Base-by-base conservation (phyloP, 495 filamentous ascomycete species). In the Tuber calosporum region DNA sequence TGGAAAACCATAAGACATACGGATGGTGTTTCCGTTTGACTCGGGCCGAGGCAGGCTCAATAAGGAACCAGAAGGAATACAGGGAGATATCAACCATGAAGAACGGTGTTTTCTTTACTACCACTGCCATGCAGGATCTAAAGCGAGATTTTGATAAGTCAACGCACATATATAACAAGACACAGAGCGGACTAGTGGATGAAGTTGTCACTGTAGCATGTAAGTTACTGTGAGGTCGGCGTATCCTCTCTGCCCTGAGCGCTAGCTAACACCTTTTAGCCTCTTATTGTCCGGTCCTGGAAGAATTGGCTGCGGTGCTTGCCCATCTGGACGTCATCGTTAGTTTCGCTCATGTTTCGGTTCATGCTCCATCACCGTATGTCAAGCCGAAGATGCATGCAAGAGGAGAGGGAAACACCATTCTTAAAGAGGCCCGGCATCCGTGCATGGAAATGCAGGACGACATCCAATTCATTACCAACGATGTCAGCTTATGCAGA, bases 361-460 rank as follows among this genome's bases (percentile, higher is more conserved):
- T 97, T 6, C 93, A 98, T 82, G 96, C 95, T 0, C 95, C 96
- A 30, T 91, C 90, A 0, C 89, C 92, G 8, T 99, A 98, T 82
- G 89, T 94, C 69, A 89, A 95, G 22, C 95, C 95, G 0, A 96
- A 88, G 82, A 93, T 99, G 85, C 95, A 99, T 81, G 86, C 90
- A 5, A 91, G 95, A 41, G 95, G 95, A 36, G 87, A 91, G 70
- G 95, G 95, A n/a, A 89, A 92, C 72, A 98, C 95, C 0, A 85
- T 97, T 34, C 86, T 99, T 26, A 93, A 90, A 79, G 95, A 97
- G 81, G 94, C 95, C 4, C 91, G 96, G 13, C 95, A 99, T 82
- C 96, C 95, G 1, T 99, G 95, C 82, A 93, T 99, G 92, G 95
- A 99, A 82, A 93, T 97, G 92, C 95, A 99, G 83, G 95, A 99